phyloP scores from a whole-genome alignment of 441 rosid species.

The Eruca vesicaria region DNA sequence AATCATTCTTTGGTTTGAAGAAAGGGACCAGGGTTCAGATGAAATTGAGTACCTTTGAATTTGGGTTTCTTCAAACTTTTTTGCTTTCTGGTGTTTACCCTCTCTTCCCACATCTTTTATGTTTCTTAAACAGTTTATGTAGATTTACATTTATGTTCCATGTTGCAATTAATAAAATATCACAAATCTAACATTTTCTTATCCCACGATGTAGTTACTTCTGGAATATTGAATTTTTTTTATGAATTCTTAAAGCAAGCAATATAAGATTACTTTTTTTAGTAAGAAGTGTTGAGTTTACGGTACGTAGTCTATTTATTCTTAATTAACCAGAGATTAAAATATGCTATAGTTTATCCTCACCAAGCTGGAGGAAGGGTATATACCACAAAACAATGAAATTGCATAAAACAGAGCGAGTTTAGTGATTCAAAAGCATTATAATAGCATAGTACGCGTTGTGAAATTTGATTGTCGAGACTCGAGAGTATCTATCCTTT shows the following conservation, averaged over 20 bases:
- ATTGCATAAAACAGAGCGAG: slow-evolving; percentile 8
- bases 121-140: background rate
- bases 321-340: background rate
- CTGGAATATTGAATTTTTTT: slow-evolving; percentile 18
- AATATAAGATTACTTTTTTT: background rate
- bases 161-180: background rate
- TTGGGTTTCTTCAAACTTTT: slow-evolving; percentile 24
- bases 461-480: slow-evolving; percentile 21
- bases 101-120: background rate
- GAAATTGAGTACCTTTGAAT: slow-evolving; percentile 35
- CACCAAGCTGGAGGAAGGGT: slow-evolving; percentile 4
- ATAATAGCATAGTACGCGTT: slow-evolving; percentile 9
- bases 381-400: background rate
- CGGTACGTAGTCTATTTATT: slow-evolving; percentile 24
- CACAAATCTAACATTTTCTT: background rate
- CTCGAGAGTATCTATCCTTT: slow-evolving; percentile 1
- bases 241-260: background rate
- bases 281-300: slow-evolving; percentile 18
- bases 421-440: slow-evolving; percentile 15
- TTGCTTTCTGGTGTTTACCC: slow-evolving; percentile 4
- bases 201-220: slow-evolving; percentile 17
- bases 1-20: slow-evolving; percentile 29
- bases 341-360: background rate
- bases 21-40: slow-evolving; percentile 22
- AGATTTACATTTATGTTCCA: slow-evolving; percentile 8